Base-by-base conservation (phyloP, 208 protist species). In the Phytomonas sp. region DNA sequence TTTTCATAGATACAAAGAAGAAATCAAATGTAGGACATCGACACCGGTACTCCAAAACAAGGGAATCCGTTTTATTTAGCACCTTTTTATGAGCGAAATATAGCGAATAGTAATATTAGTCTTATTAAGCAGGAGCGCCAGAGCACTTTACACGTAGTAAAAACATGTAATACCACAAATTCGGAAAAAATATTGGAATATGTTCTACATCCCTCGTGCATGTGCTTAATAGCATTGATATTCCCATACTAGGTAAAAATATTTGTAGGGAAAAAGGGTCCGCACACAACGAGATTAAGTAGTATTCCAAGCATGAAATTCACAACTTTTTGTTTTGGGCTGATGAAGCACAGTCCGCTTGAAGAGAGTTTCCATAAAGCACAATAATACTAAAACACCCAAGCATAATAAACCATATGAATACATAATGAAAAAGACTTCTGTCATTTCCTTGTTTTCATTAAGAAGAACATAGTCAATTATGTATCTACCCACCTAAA, bases 391-490 rank as follows among this genome's bases (percentile, higher is more conserved):
- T 51, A 51, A 51, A 51, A 51, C 4, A 15, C 40, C 9, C 9
- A 20, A 51, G 20, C 13, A 4, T 51, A 2, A 20, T 51, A 20
- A 51, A 51, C 40, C 13, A 17, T 23, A 51, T 2, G 20, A 51
- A 51, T 51, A 70, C n/a, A 62, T 67, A 67, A 73, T 15, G 70
- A 68, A 64, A 32, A 46, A 36, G 37, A 66, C 20, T 40, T 9
- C 20, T 51, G 40, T 23, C 13, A 51, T 51, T 51, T 51, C 36
- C 6, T 9, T 40, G n/a, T 40, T 40, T 40, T 40, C 36, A 40
- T 40, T 6, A 51, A 51, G 7, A 51, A 51, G 40, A 51, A 51
- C 40, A 51, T 51, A 51, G 40, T 13, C 9, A 40, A 40, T 51
- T 51, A 20, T 51, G 13, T 51, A 51, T 51, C 9, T 23, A 17